Evolutionary conservation across 352 stramenopile species (phyloP), one percentile per base, ranked within the genome.

Genomic region (Phytophthora sojae): DNA sequence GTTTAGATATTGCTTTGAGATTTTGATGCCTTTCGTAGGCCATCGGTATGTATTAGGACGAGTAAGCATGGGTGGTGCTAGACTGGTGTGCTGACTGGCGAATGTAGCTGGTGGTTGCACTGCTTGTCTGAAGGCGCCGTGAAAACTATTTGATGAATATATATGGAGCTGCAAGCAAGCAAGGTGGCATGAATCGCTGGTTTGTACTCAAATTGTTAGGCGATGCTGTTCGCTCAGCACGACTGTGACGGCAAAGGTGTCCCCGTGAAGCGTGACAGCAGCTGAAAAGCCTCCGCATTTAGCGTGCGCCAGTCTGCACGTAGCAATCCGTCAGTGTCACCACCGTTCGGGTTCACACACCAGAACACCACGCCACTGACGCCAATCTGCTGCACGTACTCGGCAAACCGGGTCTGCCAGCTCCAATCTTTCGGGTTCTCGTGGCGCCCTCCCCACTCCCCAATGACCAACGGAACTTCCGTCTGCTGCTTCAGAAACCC

Each of bases 311-410:
- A 93, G 69, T 93, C 82, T 26, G 72, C 68, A 37, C 79, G 67
- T 32, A 92, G 45, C 3, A 93, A 66, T 6, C 83, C 86, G 47
- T 90, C 76, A 7, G 81, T 91, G 69, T 92, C 84, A 0, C 79
- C 69, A 1, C 75, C 82, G 53, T 92, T 91, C 2, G 81, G 81
- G 56, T 94, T 92, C 23, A 94, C 69, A 54, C 79, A 83, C 85
- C 86, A 94, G 60, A 88, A 89, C 57, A 94, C 76, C 17, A 71
- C 72, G 4, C 71, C 78, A n/a, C 83, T 80, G 14, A 71, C 73
- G 3, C 67, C 76, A 58, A 89, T 77, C 15, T 80, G 58, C 21
- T 73, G 37, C 21, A 77, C 23, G 45, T 91, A 94, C 45, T 74
- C 39, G 2, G 65, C 80, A 52, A 90, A 91, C 15, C 37, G 61